These are phyloP conservation scores for Botryotinia globosa DNA, from an alignment of 2,329 filamentous ascomycete species.

Conservation along the genomic window DNA sequence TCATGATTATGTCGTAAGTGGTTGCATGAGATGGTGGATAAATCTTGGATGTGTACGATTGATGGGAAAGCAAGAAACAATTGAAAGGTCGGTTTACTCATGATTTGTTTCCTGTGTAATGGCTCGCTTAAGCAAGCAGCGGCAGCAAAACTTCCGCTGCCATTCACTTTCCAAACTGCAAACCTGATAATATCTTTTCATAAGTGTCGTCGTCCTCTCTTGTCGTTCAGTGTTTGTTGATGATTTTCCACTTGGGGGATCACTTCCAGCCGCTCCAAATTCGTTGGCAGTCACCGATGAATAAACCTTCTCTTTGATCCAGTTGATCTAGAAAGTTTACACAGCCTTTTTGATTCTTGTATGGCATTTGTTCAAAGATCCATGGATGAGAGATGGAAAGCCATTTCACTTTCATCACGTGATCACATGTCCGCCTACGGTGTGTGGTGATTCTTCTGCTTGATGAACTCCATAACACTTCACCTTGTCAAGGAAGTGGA, in stretches of 20 bases:
- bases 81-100: too few species aligned
- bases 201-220: neutral
- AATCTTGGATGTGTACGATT: neutral
- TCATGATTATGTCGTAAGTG: neutral
- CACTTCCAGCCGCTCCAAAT: too few species aligned
- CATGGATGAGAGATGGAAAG: neutral
- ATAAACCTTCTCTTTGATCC: too few species aligned
- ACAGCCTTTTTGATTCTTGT: too few species aligned
- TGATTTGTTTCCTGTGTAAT: neutral
- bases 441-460: neutral
- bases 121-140: neutral
- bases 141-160: neutral
- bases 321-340: neutral
- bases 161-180: neutral
- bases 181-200: neutral
- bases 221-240: fast-evolving
- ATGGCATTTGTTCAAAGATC: neutral
- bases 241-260: neutral
- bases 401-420: neutral
- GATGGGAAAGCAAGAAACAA: neutral
- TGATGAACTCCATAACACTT: neutral
- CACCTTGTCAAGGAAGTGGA: too few species aligned
- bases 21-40: too few species aligned
- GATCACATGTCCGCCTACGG: neutral
- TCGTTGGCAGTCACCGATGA: too few species aligned